Evolutionary conservation across 192 early-diverging fungal genomes (phyloP), one percentile per base, ranked within the genome.

Genomic region (Entomortierella chlamydospora): DNA sequence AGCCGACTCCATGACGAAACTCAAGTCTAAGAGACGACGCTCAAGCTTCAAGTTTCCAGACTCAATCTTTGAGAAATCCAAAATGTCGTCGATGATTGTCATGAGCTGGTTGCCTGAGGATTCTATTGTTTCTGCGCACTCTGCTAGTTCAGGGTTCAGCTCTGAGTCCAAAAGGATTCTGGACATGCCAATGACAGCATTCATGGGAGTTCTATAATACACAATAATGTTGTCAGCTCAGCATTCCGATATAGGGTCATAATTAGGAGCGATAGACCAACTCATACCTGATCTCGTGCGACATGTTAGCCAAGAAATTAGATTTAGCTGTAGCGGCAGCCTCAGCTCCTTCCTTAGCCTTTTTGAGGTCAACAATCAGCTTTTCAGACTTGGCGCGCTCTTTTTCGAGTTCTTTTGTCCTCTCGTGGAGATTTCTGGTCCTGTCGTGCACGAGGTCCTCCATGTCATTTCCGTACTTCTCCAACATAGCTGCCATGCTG

Each of bases 51-150:
- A 85, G 31, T 91, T 90, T 25, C 91, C 92, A 29, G 92, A 90
- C 70, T 95, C 94, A 37, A 94, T 89, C 84, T 92, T 93, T 43
- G 91, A 91, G 63, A 92, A 82, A 61, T 94, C 94, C 20, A 87
- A 54, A n/a, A 84, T 87, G 64, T 87, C 83, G 53, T 87, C 82
- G 59, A 87, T 84, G 13, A 87, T 76, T 0, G 83, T 83, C 53
- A 84, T 61, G 12, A 87, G 70, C 52, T 83, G 80, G 42, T 83
- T 78, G 18, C 78, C 82, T 23, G 82, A 71, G 3, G 81, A 81
- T 25, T 79, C 76, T 29, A 88, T 86, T 9, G 83, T 88, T 54
- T 83, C 83, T 1, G 80, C 81, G 58, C 81, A 86, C 61, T 94
- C 92, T 55, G 87, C 87, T 72, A 91, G 86, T 37, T 91, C 86